Conservation (phyloP, 805 yeast genomes). For the Starmerella floris region DNA sequence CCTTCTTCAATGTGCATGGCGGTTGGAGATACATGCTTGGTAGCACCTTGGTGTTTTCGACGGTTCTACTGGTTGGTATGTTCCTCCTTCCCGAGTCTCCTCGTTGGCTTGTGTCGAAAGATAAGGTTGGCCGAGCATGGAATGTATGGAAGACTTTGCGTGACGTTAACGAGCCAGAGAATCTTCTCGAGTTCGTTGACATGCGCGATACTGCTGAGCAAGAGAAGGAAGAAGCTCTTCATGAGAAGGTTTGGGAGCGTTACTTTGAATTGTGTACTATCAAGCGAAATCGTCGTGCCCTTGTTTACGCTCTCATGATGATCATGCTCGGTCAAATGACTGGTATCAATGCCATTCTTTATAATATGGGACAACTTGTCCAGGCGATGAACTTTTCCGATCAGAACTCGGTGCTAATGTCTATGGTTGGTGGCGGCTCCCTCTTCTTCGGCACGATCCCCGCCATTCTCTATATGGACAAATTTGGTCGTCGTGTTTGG, state of each 20-base stretch:
- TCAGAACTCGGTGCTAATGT: conserved; percentile 47
- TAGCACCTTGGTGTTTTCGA: conserved; percentile 46
- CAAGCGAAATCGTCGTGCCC: conserved; percentile 49
- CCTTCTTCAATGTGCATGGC: conserved; percentile 42
- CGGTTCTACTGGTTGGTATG: conserved; percentile 38
- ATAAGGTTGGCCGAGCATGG: conserved; percentile 38
- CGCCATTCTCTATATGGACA: conserved; percentile 37
- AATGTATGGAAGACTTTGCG: conserved; percentile 40
- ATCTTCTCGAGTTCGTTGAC: conserved; percentile 43
- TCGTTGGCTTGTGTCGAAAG: conserved; percentile 43
- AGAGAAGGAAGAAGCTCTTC: conserved; percentile 29
- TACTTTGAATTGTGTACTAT: conserved; percentile 41
- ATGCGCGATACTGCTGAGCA: conserved; percentile 41
- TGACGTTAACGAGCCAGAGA: conserved; percentile 32
- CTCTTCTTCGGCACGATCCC: conserved; percentile 52
- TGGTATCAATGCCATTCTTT: conserved; percentile 55
- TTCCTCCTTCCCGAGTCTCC: conserved; percentile 50
- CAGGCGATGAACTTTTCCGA: conserved; percentile 39
- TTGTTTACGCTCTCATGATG: conserved; percentile 45
- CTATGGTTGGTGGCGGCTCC: conserved; percentile 56
- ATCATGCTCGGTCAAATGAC: conserved; percentile 37
- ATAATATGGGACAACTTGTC: conserved; percentile 50
- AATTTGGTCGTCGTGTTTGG: conserved; percentile 40
- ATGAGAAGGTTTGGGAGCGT: conserved; percentile 30
- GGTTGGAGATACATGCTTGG: conserved; percentile 54